phyloP scores from a whole-genome alignment of 1,139 yeast genomes.

The Suhomyces kunorum region DNA sequence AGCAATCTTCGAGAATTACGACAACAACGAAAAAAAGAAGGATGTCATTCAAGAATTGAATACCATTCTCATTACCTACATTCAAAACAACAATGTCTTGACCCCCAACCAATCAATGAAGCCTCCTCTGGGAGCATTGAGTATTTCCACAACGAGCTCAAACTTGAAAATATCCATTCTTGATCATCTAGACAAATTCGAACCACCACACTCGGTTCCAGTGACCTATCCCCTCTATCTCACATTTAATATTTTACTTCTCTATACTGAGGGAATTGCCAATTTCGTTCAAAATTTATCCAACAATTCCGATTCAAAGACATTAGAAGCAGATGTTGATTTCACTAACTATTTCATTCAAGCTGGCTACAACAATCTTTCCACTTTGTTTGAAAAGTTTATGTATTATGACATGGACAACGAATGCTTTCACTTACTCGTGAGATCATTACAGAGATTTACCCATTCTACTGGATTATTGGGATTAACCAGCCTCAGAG shows the following conservation, averaged over 20 bases:
- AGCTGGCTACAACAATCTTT: slow-evolving; percentile 48
- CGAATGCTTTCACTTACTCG: slow-evolving; percentile 60
- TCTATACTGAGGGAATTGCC: slow-evolving; percentile 71
- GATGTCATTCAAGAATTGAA: slow-evolving; percentile 63
- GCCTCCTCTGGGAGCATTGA: slow-evolving; percentile 20
- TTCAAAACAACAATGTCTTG: slow-evolving; percentile 32
- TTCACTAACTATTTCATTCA: slow-evolving; percentile 43
- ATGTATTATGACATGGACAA: slow-evolving; percentile 68
- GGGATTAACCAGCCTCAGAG: slow-evolving; percentile 55
- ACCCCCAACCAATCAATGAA: slow-evolving; percentile 37
- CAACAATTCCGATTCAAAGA: slow-evolving; percentile 22
- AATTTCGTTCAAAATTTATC: slow-evolving; percentile 50
- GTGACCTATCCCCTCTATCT: slow-evolving; percentile 63
- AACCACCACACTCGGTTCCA: slow-evolving; percentile 64
- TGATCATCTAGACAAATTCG: slow-evolving; percentile 76
- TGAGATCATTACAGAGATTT: slow-evolving; percentile 74
- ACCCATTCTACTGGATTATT: slow-evolving; percentile 84
- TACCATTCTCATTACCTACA: slow-evolving; percentile 38
- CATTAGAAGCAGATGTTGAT: slow-evolving; percentile 39
- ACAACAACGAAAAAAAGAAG: slow-evolving; percentile 56
- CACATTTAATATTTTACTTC: slow-evolving; percentile 53
- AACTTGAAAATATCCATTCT: slow-evolving; percentile 56
- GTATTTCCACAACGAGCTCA: slow-evolving; percentile 31
- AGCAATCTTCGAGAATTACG: slow-evolving; percentile 62
- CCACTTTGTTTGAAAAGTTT: slow-evolving; percentile 50